A percentile compares a stretch with the other conserved stretches of the same genome.
Conservation (phyloP, 176 grass and related monocot species). For the Bonia amplexicaulis region DNA sequence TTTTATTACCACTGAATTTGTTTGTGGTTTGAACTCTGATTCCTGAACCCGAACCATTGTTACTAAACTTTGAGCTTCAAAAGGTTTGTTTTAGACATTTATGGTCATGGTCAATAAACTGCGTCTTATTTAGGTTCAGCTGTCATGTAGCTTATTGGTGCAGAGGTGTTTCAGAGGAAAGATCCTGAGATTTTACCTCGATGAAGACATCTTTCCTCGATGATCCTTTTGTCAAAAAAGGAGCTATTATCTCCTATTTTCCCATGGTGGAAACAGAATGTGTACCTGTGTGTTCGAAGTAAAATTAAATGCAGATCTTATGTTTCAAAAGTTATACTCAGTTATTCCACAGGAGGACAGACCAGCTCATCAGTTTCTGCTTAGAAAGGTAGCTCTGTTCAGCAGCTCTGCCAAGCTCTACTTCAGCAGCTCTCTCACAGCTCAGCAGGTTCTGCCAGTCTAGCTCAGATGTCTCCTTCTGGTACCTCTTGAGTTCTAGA, state of each 20-base stretch:
- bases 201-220: not conserved
- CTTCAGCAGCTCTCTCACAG: no score
- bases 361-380: no score
- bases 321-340: conserved; percentile 15
- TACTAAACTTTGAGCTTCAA: not conserved
- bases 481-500: no score
- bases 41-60: not conserved
- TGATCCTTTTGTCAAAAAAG: not conserved
- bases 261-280: not conserved
- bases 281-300: not conserved
- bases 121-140: conserved; percentile 12
- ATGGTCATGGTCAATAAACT: conserved; percentile 14
- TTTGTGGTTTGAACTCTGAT: not conserved
- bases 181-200: not conserved
- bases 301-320: not conserved
- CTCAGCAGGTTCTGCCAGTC: no score
- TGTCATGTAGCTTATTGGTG: not conserved
- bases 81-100: not conserved
- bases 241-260: not conserved
- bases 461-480: no score
- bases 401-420: no score
- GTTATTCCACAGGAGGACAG: no score
- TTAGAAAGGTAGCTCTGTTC: no score
- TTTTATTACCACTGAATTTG: not conserved
- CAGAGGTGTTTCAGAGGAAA: not conserved